A percentile compares a stretch with the other conserved stretches of the same genome.
Evolutionary conservation across 176 grass and related monocot genomes (phyloP).

Genomic region (Lolium multiflorum): DNA sequence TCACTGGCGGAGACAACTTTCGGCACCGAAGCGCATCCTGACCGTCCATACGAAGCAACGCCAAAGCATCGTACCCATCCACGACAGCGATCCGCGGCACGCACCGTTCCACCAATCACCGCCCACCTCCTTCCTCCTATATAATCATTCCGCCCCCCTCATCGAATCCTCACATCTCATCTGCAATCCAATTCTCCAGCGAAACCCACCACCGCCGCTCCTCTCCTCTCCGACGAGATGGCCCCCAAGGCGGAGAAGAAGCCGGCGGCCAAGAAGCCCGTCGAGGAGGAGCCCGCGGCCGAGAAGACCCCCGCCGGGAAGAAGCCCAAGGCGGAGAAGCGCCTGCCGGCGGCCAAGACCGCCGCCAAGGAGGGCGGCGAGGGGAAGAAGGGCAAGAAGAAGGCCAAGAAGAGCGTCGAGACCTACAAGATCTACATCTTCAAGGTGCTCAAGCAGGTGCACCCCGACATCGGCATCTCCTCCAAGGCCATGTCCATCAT

Average conservation of each 20-base stretch:
- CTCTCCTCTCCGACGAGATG: too few species aligned
- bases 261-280: neutral
- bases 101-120: too few species aligned
- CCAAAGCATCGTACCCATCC: too few species aligned
- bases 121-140: too few species aligned
- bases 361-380: neutral
- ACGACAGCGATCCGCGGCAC: too few species aligned
- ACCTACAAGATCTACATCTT: constrained; percentile 98
- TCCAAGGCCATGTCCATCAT: constrained; percentile 98
- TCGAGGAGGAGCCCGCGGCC: neutral
- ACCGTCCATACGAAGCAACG: too few species aligned
- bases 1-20: too few species aligned
- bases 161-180: too few species aligned
- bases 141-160: too few species aligned
- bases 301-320: neutral
- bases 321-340: constrained; percentile 2
- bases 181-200: too few species aligned
- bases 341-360: neutral
- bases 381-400: constrained; percentile 51
- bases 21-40: too few species aligned
- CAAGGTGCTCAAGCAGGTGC: constrained; percentile 94
- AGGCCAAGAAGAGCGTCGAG: constrained; percentile 66
- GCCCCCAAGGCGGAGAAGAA: neutral
- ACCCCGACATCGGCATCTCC: constrained; percentile 83
- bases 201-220: too few species aligned